Evolutionary conservation across 2,329 filamentous ascomycete genomes (phyloP), one percentile per base, ranked within the genome.

Genomic region (Blumeriella jaapii): DNA sequence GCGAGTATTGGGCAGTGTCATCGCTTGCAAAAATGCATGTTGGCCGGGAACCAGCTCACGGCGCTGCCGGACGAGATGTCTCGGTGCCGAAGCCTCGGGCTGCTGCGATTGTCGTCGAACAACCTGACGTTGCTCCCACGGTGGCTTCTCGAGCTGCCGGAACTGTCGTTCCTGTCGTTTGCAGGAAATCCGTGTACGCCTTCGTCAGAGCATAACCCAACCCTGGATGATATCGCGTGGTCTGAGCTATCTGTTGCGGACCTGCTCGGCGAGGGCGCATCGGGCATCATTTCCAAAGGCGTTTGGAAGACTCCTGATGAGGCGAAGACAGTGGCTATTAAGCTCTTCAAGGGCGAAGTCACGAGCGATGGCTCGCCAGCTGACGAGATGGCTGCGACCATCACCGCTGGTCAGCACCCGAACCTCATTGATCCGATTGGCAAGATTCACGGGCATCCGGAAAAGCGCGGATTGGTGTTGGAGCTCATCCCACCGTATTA

Each of bases 331-430:
- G 64, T 68, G 1, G 64, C 64, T 2, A 56, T 68, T 49, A 67
- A 68, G 45, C 50, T 68, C 5, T 68, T 68, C 53, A 61, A 59
- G 25, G 64, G 63, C n/a, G 53, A 58, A 6, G 52, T 65, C 8
- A 64, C 64, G 6, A 63, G 59, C 42, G 64, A 67, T 40, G 64
- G 65, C 10, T 61, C 59, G 4, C 64, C 65, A 0, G 49, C 55
- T n/a, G 64, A 68, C 45, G 65, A 68, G 49, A 63, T 68, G 62
- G 55, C 57, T 7, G 63, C 64, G 2, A 64, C 58, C 38, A 57
- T 67, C 31, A 54, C 56, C 1, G 65, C 65, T 0, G 65, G 64
- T 8, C 57, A 56, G 23, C 65, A 68, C 44, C 53, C 56, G 12
- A 62, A 64, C 41, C 59, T 68, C 28, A 63, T 67, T 38, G 55